These are phyloP conservation scores for Gentiana dahurica DNA, from an alignment of 257 asterid genomes.

Conservation along the genomic window DNA sequence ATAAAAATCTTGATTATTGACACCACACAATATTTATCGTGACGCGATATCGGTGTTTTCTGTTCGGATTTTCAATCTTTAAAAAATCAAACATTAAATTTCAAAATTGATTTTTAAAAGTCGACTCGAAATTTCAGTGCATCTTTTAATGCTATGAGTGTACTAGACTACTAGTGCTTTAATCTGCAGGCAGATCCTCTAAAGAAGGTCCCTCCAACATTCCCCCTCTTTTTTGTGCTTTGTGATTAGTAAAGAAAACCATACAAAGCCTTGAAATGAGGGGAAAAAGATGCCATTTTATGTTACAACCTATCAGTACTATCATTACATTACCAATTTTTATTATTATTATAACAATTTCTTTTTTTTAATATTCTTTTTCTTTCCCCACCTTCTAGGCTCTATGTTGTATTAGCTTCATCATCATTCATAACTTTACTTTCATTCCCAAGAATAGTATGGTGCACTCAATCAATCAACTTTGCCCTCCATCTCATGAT, in stretches of 20 bases:
- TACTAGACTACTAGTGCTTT: constrained; percentile 8
- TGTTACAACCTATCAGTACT: constrained; percentile 14
- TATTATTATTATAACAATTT: no score
- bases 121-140: constrained; percentile 4
- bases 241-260: constrained; percentile 11
- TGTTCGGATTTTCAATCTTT: no score
- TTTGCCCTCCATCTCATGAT: neutral
- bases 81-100: no score
- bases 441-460: constrained; percentile 2
- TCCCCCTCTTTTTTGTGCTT: constrained; percentile 13
- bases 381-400: constrained; percentile 2
- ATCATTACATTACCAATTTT: constrained; percentile 5
- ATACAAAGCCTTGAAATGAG: constrained; percentile 25
- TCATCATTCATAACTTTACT: neutral
- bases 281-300: constrained; percentile 11
- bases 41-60: no score
- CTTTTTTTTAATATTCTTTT: neutral
- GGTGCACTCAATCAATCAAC: neutral
- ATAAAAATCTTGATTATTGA: neutral
- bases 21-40: no score
- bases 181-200: constrained; percentile 22
- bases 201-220: constrained; percentile 18
- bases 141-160: neutral
- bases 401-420: constrained; percentile 5
- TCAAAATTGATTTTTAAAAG: no score